Base-by-base conservation (phyloP, 192 early-diverging fungal species). In the Lobulomyces angularis region DNA sequence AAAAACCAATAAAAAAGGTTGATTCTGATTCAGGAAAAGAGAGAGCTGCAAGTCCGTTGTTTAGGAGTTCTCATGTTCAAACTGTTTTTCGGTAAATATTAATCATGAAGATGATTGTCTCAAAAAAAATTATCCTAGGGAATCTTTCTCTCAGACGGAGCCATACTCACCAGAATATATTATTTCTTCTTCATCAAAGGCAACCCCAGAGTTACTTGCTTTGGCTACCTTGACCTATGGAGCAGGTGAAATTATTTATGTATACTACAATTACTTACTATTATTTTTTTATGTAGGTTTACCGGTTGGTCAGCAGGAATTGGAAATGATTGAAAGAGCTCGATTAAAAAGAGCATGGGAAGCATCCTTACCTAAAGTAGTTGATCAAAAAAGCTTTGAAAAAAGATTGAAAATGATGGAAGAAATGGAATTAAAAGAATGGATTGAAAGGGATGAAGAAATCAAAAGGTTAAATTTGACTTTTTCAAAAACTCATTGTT, bases 251-350 rank as follows among this genome's bases (percentile, higher is more conserved):
- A n/a, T n/a, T n/a, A n/a, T n/a, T n/a, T n/a, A n/a, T n/a, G n/a
- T n/a, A n/a, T n/a, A n/a, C n/a, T n/a, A n/a, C n/a, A n/a, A n/a
- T n/a, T n/a, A n/a, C n/a, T n/a, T n/a, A n/a, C n/a, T n/a, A n/a
- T n/a, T n/a, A n/a, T n/a, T n/a, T n/a, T n/a, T n/a, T n/a, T n/a
- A n/a, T n/a, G n/a, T n/a, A n/a, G 71, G 71, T 1, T 45, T 77
- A n/a, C 74, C 74, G 12, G 71, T 54, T 1, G 64, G 63, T 2
- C 45, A 59, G 28, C 58, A 65, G 17, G 74, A 77, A 27, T 51
- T 77, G 19, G 71, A 77, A 43, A 67, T 75, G 70, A 77, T 77
- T 46, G 74, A 77, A 44, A 43, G 74, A 3, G 74, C 74, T 1
- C 37, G 69, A n/a, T 47, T 62, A 16, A 77, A 77, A 41, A 44